These are phyloP conservation scores for Entomortierella beljakovae DNA, from an alignment of 192 early-diverging fungal genomes.

Conservation along the genomic window DNA sequence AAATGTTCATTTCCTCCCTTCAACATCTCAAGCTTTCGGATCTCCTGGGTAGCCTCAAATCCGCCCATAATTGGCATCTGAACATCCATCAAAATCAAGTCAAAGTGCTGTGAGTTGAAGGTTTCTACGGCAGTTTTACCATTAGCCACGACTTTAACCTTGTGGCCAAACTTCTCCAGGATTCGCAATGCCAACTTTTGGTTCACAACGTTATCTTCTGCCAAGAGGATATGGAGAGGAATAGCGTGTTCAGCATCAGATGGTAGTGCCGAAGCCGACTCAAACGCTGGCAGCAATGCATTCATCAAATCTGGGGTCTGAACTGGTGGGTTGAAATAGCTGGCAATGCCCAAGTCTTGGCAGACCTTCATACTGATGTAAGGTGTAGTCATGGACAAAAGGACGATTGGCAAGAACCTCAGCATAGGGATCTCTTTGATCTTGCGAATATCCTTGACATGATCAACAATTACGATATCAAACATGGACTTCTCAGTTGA, in stretches of 20 bases:
- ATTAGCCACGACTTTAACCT: slow-evolving; percentile 80
- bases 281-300: slow-evolving; percentile 78
- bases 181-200: slow-evolving; percentile 84
- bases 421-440: slow-evolving; percentile 68
- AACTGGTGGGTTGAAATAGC: slow-evolving; percentile 76
- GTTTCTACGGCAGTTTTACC: slow-evolving; percentile 83
- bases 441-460: slow-evolving; percentile 67
- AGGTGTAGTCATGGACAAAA: slow-evolving; percentile 65
- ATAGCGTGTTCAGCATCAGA: slow-evolving; percentile 70
- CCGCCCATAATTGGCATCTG: slow-evolving; percentile 94
- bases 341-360: slow-evolving; percentile 75
- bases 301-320: slow-evolving; percentile 70
- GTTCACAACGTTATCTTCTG: slow-evolving; percentile 90
- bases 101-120: slow-evolving; percentile 67
- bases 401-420: slow-evolving; percentile 81
- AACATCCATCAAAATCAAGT: slow-evolving; percentile 89
- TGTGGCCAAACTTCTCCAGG: slow-evolving; percentile 81
- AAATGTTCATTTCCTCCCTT: slow-evolving; percentile 59
- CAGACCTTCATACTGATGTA: slow-evolving; percentile 75
- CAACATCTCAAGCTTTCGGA: slow-evolving; percentile 74
- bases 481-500: slow-evolving; percentile 57
- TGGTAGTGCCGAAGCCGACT: slow-evolving; percentile 70
- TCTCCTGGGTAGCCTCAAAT: slow-evolving; percentile 87
- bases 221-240: slow-evolving; percentile 80
- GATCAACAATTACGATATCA: slow-evolving; percentile 77